Percentiles rank a stretch among this genome's conserved stretches.
Conservation (phyloP, 768 basidiomycete genomes). For the Pleurotus platypus region DNA sequence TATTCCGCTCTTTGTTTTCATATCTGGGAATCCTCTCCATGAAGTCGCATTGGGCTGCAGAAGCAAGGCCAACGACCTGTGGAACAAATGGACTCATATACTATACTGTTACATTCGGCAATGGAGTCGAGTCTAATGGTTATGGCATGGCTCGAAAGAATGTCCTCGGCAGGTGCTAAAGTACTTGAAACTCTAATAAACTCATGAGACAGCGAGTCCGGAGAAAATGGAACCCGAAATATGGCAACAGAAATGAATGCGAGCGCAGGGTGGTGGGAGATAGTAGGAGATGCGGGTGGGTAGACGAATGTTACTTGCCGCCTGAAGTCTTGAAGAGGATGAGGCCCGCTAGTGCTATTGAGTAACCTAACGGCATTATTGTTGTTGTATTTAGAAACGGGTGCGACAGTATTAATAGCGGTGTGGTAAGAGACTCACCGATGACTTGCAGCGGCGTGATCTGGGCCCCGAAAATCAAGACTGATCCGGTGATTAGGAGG, state of each 20-base stretch:
- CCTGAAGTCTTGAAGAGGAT: conserved; percentile 80
- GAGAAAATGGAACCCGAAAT: too few species aligned
- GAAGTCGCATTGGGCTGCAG: too few species aligned
- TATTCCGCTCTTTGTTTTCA: too few species aligned
- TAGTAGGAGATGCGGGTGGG: not conserved
- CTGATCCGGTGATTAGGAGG: conserved; percentile 87
- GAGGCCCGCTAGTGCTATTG: conserved; percentile 81
- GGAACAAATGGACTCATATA: too few species aligned
- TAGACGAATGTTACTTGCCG: conserved; percentile 40
- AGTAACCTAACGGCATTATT: conserved; percentile 57
- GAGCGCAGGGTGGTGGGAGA: not conserved
- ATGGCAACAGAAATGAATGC: not conserved
- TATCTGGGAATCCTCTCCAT: not conserved
- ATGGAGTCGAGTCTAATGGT: too few species aligned
- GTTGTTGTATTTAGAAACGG: conserved; percentile 5
- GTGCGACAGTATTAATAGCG: not conserved
- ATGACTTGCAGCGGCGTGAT: conserved; percentile 85
- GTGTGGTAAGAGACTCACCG: conserved; percentile 37
- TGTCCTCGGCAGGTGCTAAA: too few species aligned
- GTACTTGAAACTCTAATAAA: too few species aligned
- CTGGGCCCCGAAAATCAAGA: conserved; percentile 75
- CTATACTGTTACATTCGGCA: too few species aligned
- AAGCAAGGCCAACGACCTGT: too few species aligned
- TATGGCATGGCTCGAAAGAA: too few species aligned
- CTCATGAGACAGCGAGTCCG: too few species aligned